Evolutionary conservation across 768 basidiomycete genomes (phyloP).

Genomic region (Suillus subluteus): DNA sequence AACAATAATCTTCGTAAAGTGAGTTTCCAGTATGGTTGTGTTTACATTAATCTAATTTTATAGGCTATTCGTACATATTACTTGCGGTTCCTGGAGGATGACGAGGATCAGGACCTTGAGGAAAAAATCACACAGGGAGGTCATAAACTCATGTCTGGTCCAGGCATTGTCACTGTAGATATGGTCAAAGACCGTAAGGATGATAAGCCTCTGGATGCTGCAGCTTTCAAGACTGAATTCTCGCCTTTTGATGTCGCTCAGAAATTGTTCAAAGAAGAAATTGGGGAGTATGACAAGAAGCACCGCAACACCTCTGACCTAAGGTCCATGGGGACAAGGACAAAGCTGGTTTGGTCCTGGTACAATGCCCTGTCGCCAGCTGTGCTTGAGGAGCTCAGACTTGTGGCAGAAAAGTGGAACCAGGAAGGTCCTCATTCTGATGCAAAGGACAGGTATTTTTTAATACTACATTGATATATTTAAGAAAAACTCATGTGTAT

Average conservation of each 20-base stretch:
- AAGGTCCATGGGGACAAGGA: background rate
- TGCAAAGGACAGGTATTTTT: background rate
- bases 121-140: background rate
- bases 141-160: background rate
- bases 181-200: background rate
- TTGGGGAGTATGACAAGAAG: background rate
- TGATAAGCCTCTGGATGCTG: conserved; percentile 2
- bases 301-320: background rate
- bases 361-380: background rate
- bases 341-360: background rate
- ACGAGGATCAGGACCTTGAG: background rate
- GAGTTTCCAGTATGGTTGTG: background rate
- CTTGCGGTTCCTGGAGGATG: background rate
- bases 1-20: background rate
- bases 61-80: background rate
- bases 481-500: background rate
- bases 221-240: background rate
- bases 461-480: background rate
- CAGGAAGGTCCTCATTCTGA: background rate
- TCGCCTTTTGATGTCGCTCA: background rate
- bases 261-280: background rate
- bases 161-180: background rate
- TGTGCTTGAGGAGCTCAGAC: background rate
- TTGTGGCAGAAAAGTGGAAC: background rate
- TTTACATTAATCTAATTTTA: background rate